Conservation (phyloP, 371 early-diverging fungal species). For the Rhizomucor pusillus region DNA sequence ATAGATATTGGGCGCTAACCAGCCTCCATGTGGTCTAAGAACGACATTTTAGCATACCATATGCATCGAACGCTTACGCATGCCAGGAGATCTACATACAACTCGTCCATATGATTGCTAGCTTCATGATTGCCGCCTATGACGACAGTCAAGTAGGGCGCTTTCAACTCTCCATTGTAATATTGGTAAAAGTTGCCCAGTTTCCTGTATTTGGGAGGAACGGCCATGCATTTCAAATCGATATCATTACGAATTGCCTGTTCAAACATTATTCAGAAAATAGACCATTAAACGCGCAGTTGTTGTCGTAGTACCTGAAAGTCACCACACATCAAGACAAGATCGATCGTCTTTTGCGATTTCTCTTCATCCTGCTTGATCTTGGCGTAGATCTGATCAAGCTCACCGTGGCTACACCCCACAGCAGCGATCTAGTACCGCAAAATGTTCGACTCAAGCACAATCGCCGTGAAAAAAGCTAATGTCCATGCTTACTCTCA, state of each 20-base stretch:
- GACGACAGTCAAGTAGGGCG: constrained; percentile 89
- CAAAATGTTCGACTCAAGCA: too few species aligned
- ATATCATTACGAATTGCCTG: constrained; percentile 81
- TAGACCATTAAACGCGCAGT: not conserved
- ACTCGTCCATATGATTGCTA: constrained; percentile 87
- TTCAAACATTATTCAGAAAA: not conserved
- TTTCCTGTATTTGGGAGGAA: constrained; percentile 78
- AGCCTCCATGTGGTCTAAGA: constrained; percentile 88
- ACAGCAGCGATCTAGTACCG: constrained; percentile 74
- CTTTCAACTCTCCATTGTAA: constrained; percentile 78
- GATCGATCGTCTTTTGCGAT: constrained; percentile 69
- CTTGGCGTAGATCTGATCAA: constrained; percentile 83
- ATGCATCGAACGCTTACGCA: too few species aligned
- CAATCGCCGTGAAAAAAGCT: not conserved
- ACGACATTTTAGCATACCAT: not conserved
- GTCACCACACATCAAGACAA: constrained; percentile 95
- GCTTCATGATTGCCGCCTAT: constrained; percentile 99
- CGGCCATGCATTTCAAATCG: constrained; percentile 79
- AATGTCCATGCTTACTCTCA: too few species aligned
- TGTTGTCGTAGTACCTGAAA: constrained; percentile 69
- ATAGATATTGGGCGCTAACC: constrained; percentile 93
- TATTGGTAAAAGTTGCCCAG: constrained; percentile 91
- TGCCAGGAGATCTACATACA: too few species aligned
- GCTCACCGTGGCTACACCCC: constrained; percentile 95
- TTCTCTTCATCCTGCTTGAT: constrained; percentile 56